Conservation (phyloP, 257 asterid species). For the Primulina huaijiensis region DNA sequence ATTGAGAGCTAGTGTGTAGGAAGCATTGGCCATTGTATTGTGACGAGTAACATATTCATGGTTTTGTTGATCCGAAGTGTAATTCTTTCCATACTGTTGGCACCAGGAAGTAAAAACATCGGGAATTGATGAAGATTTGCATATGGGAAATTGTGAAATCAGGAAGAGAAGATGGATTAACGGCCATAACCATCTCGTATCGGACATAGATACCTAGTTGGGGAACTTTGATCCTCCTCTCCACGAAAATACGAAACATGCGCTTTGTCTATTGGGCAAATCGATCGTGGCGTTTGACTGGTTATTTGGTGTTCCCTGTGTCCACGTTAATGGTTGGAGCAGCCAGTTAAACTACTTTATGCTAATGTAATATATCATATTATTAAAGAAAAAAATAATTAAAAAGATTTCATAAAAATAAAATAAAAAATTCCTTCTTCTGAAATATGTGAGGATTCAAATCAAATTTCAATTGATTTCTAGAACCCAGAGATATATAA, state of each 20-base stretch:
- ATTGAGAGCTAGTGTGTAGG: constrained; percentile 66
- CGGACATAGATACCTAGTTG: constrained; percentile 11
- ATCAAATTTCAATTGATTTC: too few species aligned
- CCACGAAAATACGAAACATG: constrained; percentile 26
- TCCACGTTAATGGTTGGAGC: too few species aligned
- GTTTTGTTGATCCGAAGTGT: constrained; percentile 64
- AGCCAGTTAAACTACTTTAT: too few species aligned
- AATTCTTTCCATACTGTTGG: constrained; percentile 52
- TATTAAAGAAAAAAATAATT: too few species aligned
- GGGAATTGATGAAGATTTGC: constrained; percentile 45
- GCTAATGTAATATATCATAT: too few species aligned
- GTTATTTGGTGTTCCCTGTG: not conserved
- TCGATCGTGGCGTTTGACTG: not conserved
- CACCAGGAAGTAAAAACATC: constrained; percentile 78
- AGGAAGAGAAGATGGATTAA: constrained; percentile 36
- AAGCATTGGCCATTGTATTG: constrained; percentile 48
- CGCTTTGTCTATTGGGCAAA: constrained; percentile 26
- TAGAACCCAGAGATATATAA: too few species aligned
- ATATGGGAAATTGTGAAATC: constrained; percentile 32
- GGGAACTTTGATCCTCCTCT: constrained; percentile 15
- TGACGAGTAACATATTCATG: constrained; percentile 48
- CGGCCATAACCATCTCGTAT: constrained; percentile 44
- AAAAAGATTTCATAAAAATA: too few species aligned
- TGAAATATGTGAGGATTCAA: too few species aligned
- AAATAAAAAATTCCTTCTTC: too few species aligned